Conservation (phyloP, 495 filamentous ascomycete species). For the Penicillium egyptiacum region DNA sequence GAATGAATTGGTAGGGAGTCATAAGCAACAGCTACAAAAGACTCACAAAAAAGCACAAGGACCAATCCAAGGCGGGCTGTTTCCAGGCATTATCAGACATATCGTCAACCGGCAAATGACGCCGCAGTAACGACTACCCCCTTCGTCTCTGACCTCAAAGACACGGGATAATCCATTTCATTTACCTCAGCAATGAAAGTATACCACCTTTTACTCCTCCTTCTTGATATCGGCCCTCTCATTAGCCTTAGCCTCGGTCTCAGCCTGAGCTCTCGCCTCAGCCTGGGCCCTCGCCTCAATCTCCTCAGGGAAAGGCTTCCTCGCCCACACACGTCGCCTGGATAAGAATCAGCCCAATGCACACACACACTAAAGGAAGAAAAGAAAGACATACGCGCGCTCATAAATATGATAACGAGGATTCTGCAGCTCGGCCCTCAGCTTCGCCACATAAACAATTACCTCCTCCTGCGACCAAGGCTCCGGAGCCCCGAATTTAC, state of each 20-base stretch:
- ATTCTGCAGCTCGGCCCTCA: conserved; percentile 26
- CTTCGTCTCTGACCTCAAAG: background rate
- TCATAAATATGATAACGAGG: conserved; percentile 24
- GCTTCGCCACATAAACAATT: conserved; percentile 22
- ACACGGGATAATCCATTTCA: background rate
- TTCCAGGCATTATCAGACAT: background rate
- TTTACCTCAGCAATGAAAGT: background rate
- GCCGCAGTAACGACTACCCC: background rate
- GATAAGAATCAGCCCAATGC: background rate
- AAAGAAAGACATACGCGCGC: conserved; percentile 12
- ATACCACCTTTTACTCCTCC: background rate
- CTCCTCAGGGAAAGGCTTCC: conserved; percentile 53
- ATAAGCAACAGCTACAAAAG: background rate
- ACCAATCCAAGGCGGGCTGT: background rate
- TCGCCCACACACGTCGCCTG: conserved; percentile 17
- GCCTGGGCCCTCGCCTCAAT: conserved; percentile 51
- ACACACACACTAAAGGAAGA: background rate
- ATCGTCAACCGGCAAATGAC: background rate
- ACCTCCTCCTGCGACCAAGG: conserved; percentile 31
- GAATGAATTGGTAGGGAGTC: background rate
- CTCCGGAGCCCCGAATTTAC: conserved; percentile 22
- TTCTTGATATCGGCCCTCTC: background rate
- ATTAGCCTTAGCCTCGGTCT: background rate
- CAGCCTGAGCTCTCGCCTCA: too few species aligned
- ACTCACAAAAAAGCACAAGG: background rate